Conservation (phyloP, 139 green algal genomes). For the Auxenochlorella pyrenoidosa region DNA sequence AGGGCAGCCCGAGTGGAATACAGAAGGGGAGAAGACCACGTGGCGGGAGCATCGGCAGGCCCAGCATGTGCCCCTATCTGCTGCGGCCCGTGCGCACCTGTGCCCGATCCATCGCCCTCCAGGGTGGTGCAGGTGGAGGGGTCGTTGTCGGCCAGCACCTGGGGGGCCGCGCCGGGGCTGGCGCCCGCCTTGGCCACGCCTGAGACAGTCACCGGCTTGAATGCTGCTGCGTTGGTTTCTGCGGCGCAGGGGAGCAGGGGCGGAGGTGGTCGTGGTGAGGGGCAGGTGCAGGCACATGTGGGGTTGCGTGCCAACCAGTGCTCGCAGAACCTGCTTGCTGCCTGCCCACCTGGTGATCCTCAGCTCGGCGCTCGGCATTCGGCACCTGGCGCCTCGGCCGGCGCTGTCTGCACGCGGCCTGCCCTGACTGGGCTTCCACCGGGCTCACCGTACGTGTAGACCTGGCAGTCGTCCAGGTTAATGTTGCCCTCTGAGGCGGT, state of each 20-base stretch:
- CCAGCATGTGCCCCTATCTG: too few relatives aligned
- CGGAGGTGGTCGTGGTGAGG: background rate
- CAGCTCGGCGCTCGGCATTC: too few relatives aligned
- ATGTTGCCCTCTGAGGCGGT: constrained; percentile 1
- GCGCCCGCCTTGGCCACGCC: background rate
- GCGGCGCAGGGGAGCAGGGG: background rate
- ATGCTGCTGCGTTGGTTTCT: constrained; percentile 32
- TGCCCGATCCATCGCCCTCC: background rate
- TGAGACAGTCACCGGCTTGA: constrained; percentile 31
- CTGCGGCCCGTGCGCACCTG: background rate
- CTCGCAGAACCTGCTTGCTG: too few relatives aligned
- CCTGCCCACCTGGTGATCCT: too few relatives aligned
- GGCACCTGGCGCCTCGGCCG: too few relatives aligned
- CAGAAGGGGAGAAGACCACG: too few relatives aligned
- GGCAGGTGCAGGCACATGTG: background rate
- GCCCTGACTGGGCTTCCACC: too few relatives aligned
- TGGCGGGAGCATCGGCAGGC: too few relatives aligned
- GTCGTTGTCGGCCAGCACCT: constrained; percentile 25
- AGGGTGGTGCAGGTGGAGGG: constrained; percentile 8
- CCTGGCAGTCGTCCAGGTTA: constrained; percentile 37
- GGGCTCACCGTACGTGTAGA: constrained; percentile 29
- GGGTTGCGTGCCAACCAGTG: too few relatives aligned
- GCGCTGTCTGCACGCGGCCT: too few relatives aligned
- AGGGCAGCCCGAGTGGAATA: too few relatives aligned
- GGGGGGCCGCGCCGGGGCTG: background rate